Base-by-base conservation (phyloP, 768 basidiomycete species). In the Austroboletus festivus region DNA sequence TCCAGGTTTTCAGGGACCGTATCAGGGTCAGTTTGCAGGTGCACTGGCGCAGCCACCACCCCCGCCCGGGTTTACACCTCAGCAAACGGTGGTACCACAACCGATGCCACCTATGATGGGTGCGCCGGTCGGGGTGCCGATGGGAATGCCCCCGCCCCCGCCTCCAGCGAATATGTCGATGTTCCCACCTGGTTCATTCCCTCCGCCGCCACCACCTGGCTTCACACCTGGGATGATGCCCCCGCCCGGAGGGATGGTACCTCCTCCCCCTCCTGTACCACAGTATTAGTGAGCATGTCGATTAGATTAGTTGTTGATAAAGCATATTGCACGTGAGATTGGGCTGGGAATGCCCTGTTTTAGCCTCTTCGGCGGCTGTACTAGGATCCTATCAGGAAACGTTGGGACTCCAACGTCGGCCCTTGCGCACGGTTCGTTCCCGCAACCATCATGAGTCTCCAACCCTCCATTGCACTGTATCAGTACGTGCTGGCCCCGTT, bases 11-110 rank as follows among this genome's bases (percentile, higher is more conserved):
- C 82, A 83, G 57, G 86, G 82, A 15, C 85, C 82, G 1, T 88
- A 89, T 60, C 84, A 89, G 71, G 93, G 93, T n/a, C 93, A 94
- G 69, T 95, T 93, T 62, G 93, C 93, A 10, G 93, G 93, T 33
- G 86, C 79, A 15, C 77, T 96, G 47, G 88, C 91, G 3, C 83
- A 80, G 42, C 87, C 88, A 0, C 83, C 87, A 2, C 89, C 90
- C 0, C 89, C 89, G 0, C 81, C 86, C 42, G 89, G 89, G 10
- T 90, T 90, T 50, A 78, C 83, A 0, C 80, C 81, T 18, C 86
- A 86, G 57, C 84, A 85, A 61, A 82, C 83, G 5, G 74, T 86
- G 34, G 70, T 83, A 54, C 79, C 80, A 19, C 69, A 61, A 40
- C 51, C 51, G 4, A 68, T 72, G 55, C 64, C n/a, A n/a, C n/a